phyloP scores from a whole-genome alignment of 495 filamentous ascomycete genomes.

The Annulohypoxylon maeteangense region DNA sequence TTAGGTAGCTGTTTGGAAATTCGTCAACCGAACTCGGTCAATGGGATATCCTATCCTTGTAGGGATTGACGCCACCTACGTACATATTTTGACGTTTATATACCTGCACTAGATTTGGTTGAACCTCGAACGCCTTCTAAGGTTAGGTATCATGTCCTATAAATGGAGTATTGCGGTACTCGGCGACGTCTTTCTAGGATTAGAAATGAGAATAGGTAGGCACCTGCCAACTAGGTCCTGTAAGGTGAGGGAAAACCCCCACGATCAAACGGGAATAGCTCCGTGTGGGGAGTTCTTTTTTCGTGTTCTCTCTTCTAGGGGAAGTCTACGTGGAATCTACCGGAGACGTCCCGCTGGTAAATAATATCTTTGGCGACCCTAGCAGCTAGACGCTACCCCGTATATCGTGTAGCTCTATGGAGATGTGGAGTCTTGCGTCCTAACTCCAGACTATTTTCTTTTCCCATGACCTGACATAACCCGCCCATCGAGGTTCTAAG shows the following conservation, averaged over 20 bases:
- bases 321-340: constrained; percentile 20
- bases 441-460: background rate
- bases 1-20: constrained; percentile 28
- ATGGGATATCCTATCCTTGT: constrained; percentile 18
- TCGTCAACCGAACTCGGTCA: constrained; percentile 34
- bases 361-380: no score
- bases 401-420: constrained; percentile 25
- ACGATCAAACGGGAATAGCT: constrained; percentile 27
- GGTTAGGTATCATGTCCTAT: background rate
- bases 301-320: no score
- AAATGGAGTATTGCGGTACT: constrained; percentile 7
- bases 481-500: background rate
- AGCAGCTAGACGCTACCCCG: no score
- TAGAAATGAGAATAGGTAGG: no score
- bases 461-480: constrained; percentile 24
- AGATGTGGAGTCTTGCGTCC: constrained; percentile 27
- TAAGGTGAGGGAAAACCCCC: constrained; percentile 31
- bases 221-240: no score
- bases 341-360: constrained; percentile 25
- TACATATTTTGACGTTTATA: background rate
- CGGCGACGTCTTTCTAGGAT: constrained; percentile 2
- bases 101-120: background rate
- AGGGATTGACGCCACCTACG: constrained; percentile 21
- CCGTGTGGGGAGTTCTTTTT: constrained; percentile 21
- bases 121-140: background rate